A percentile compares a stretch with the other conserved stretches of the same genome.
Conservation (phyloP, 495 filamentous ascomycete genomes). For the Neohortaea acidophila region DNA sequence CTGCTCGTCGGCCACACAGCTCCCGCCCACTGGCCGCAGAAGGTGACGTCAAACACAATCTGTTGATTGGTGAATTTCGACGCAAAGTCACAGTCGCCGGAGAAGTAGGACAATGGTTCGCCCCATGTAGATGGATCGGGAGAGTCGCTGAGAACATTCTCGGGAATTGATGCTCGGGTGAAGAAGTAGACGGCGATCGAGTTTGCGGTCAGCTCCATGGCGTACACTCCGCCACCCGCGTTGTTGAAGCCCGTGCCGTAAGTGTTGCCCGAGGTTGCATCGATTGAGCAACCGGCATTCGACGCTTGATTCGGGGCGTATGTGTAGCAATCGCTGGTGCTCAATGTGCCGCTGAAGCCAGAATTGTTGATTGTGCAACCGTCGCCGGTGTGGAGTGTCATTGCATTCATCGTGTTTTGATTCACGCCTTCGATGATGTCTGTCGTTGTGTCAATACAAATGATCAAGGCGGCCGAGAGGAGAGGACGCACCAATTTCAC, state of each 20-base stretch:
- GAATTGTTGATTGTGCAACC: constrained; percentile 30
- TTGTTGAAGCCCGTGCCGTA: constrained; percentile 62
- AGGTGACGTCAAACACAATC: constrained; percentile 56
- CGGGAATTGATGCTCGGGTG: constrained; percentile 42
- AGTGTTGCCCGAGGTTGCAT: constrained; percentile 5
- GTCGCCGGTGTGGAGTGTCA: constrained; percentile 47
- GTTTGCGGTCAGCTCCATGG: constrained; percentile 53
- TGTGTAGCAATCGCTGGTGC: constrained; percentile 36
- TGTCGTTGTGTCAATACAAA: too few species aligned
- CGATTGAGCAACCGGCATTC: constrained; percentile 31
- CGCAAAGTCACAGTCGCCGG: constrained; percentile 25
- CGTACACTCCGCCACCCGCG: constrained; percentile 58
- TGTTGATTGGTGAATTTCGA: constrained; percentile 22
- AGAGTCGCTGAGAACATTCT: constrained; percentile 36
- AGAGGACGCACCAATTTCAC: constrained; percentile 12
- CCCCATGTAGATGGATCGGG: constrained; percentile 54
- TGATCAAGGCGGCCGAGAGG: too few species aligned
- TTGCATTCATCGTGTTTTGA: constrained; percentile 42
- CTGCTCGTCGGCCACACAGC: constrained; percentile 31
- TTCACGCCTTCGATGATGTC: constrained; percentile 88
- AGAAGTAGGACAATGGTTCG: constrained; percentile 46
- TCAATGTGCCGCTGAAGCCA: constrained; percentile 20
- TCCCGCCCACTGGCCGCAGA: constrained; percentile 83
- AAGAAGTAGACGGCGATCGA: constrained; percentile 70
- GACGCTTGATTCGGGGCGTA: constrained; percentile 38